Conservation (phyloP, 371 early-diverging fungal genomes). For the Actinomortierella ambigua region DNA sequence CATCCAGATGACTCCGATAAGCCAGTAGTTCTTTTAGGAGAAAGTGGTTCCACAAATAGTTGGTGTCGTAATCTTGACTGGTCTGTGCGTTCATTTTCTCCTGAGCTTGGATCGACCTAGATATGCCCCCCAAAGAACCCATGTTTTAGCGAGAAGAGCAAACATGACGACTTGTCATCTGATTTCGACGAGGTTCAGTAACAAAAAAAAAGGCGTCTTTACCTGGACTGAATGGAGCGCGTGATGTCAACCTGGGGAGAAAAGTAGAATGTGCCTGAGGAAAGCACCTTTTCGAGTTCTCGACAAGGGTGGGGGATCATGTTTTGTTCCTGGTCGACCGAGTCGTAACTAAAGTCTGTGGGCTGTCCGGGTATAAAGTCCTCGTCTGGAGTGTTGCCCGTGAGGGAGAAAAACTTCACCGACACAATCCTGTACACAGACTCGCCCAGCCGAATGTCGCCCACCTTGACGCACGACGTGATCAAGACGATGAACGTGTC, state of each 20-base stretch:
- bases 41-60: slow-evolving; percentile 90
- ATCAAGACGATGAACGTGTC: slow-evolving; percentile 78
- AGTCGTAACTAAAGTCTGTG: slow-evolving; percentile 28
- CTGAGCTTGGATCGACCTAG: slow-evolving; percentile 16
- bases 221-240: slow-evolving; percentile 69
- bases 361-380: slow-evolving; percentile 45
- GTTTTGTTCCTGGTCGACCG: slow-evolving; percentile 38
- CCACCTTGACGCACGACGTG: slow-evolving; percentile 67
- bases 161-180: background rate
- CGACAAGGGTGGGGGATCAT: slow-evolving; percentile 64
- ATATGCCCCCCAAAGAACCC: background rate
- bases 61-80: slow-evolving; percentile 60
- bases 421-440: slow-evolving; percentile 62
- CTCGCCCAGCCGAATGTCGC: slow-evolving; percentile 64
- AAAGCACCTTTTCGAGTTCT: slow-evolving; percentile 67
- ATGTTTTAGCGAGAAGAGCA: background rate
- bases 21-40: slow-evolving; percentile 79
- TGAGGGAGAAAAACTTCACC: slow-evolving; percentile 68
- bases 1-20: slow-evolving; percentile 72
- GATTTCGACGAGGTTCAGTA: background rate
- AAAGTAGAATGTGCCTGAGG: slow-evolving; percentile 78
- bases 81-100: slow-evolving; percentile 9
- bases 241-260: slow-evolving; percentile 79
- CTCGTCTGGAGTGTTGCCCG: slow-evolving; percentile 63
- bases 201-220: slow-evolving; percentile 10